Conservation (phyloP, 129 eudicot genomes). For the Dittrichia graveolens region DNA sequence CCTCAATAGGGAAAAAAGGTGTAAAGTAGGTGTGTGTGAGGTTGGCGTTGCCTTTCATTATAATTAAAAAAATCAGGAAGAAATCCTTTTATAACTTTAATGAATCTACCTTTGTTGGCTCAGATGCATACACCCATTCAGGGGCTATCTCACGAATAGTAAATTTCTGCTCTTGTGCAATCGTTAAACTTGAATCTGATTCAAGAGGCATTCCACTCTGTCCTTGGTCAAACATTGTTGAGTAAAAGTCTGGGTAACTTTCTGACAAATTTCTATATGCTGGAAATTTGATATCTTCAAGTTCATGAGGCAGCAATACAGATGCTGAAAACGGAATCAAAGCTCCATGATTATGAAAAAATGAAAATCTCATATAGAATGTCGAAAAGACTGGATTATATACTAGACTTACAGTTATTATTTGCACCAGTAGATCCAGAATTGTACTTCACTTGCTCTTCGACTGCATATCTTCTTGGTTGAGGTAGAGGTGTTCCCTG, state of each 20-base stretch:
- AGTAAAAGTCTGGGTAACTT: constrained; percentile 42
- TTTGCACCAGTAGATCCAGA: constrained; percentile 41
- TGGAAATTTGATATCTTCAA: constrained; percentile 46
- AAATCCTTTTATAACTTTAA: constrained; percentile 4
- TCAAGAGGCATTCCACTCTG: constrained; percentile 55
- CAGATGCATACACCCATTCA: constrained; percentile 86
- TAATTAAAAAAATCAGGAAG: not conserved
- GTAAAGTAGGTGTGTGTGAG: too few species aligned
- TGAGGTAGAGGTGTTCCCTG: constrained; percentile 41
- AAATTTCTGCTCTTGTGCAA: constrained; percentile 70
- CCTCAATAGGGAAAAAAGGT: too few species aligned
- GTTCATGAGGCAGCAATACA: constrained; percentile 41
- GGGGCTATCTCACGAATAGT: constrained; percentile 83
- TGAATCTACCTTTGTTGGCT: constrained; percentile 74
- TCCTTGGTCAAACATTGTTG: constrained; percentile 59
- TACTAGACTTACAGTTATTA: constrained; percentile 40
- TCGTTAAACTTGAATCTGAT: constrained; percentile 50
- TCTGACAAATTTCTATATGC: constrained; percentile 43
- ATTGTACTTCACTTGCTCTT: constrained; percentile 35
- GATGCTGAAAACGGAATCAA: constrained; percentile 46
- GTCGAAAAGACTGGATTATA: constrained; percentile 22
- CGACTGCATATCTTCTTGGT: constrained; percentile 37
- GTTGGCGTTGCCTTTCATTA: too few species aligned
- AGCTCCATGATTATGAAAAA: constrained; percentile 8
- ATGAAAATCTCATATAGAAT: constrained; percentile 13